Conservation (phyloP, 2,329 filamentous ascomycete species). For the Diaporthe australafricana region DNA sequence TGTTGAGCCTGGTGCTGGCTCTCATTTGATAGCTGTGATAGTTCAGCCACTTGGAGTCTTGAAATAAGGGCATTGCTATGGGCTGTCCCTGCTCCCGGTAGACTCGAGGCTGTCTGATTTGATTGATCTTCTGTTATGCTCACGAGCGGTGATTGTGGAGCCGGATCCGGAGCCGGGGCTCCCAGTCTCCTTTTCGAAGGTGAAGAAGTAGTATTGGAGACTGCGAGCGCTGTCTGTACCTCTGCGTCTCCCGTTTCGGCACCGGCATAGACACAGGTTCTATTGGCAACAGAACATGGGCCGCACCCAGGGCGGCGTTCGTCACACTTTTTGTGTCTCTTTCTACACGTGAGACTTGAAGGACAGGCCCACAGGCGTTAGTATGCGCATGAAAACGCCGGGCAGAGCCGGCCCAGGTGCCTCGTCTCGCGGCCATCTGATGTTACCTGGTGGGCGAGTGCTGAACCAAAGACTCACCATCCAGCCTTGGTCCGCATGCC, state of each 20-base stretch:
- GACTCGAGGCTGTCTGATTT: background rate
- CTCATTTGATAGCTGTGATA: background rate
- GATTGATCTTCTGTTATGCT: background rate
- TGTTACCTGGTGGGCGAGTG: background rate
- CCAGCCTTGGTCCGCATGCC: constrained; percentile 58
- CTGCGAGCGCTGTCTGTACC: background rate
- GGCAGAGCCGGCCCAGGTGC: background rate
- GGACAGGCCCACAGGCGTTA: constrained; percentile 5
- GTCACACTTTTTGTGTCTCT: constrained; percentile 63
- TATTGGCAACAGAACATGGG: constrained; percentile 10
- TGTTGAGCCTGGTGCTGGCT: constrained; percentile 30
- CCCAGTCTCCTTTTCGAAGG: background rate
- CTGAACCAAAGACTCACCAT: constrained; percentile 44
- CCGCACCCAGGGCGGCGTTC: constrained; percentile 52
- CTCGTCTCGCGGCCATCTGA: background rate
- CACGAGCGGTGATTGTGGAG: background rate
- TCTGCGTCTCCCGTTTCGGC: background rate
- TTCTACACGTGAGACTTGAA: constrained; percentile 55
- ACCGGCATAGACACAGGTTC: constrained; percentile 15
- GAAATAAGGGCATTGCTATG: background rate
- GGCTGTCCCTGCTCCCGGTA: background rate
- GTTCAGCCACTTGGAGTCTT: background rate
- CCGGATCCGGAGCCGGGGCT: background rate
- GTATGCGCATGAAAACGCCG: background rate
- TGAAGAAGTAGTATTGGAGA: background rate